Conservation (phyloP, 148 eudicot species). For the Rhododendron vialii region DNA sequence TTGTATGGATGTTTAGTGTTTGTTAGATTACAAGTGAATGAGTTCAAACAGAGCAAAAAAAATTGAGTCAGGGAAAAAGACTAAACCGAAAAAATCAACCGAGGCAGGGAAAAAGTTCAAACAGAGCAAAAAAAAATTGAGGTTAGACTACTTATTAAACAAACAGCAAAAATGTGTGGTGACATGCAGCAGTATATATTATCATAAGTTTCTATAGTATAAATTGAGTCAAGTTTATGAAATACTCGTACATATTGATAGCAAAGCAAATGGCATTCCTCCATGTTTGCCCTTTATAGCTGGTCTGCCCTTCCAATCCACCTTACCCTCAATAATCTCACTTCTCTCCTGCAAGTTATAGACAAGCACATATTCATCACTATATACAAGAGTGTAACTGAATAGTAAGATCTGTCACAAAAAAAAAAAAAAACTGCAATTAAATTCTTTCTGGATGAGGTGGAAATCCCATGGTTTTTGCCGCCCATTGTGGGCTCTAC, state of each 20-base stretch:
- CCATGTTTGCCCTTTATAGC: constrained; percentile 43
- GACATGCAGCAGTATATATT: not conserved
- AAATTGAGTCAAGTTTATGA: not conserved
- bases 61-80: not conserved
- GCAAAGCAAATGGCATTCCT: constrained; percentile 24
- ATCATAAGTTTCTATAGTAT: not conserved
- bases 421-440: too few relatives aligned
- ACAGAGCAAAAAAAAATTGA: not conserved
- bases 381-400: too few relatives aligned
- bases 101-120: not conserved
- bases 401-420: not conserved
- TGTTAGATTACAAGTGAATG: not conserved
- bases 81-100: not conserved
- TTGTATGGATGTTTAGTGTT: not conserved
- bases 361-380: not conserved
- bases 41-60: too few relatives aligned
- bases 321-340: constrained; percentile 40
- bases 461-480: too few relatives aligned
- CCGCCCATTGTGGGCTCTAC: too few relatives aligned
- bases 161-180: not conserved
- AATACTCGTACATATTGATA: constrained; percentile 24
- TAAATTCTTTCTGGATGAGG: too few relatives aligned
- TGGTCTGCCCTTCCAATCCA: constrained; percentile 47
- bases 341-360: constrained; percentile 20
- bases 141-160: not conserved